Base-by-base conservation (phyloP, 306 rosid genomes). In the Morella rubra region DNA sequence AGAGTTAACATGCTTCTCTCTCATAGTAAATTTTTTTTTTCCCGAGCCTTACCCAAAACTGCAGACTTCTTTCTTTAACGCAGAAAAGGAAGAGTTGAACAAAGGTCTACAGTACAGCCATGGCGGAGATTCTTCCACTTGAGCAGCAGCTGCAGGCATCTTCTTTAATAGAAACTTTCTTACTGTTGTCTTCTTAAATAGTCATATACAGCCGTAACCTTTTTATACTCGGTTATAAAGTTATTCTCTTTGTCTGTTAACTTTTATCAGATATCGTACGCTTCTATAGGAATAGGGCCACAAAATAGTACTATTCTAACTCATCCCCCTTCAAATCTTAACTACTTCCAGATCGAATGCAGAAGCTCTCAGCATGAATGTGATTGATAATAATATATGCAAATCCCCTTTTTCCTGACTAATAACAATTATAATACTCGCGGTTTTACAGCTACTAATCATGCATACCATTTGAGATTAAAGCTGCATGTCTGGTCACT, bases 341-440 rank as follows among this genome's bases (percentile, higher is more conserved):
- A 52, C 66, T 73, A 20, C 80, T 84, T 84, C 77, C 74, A 44
- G 55, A 37, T 71, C 82, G 73, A 87, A 83, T 80, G 76, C 77
- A 79, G 81, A 84, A 82, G 81, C 73, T 71, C 68, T 7, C 47
- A 78, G 19, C 71, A 75, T 76, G 62, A 40, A 49, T 65, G 65
- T 71, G 58, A 52, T 71, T 73, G 73, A 32, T 32, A 32, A 2
- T 32, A 32, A 32, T 2, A 32, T 32, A 32, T 32, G 37, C 37
- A 32, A 32, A 32, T 32, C 37, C 37, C 37, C 3, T 32, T 32
- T 32, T 32, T 32, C 44, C 50, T 62, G 15, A 71, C 20, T 61
- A 71, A 47, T n/a, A 59, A 56, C 12, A 6, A 69, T 72, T 71
- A 22, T 66, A 32, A 67, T 52, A 27, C 53, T 18, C 54, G 27